phyloP scores from a whole-genome alignment of 75 land plant genomes.

The Pinus tabuliformis region DNA sequence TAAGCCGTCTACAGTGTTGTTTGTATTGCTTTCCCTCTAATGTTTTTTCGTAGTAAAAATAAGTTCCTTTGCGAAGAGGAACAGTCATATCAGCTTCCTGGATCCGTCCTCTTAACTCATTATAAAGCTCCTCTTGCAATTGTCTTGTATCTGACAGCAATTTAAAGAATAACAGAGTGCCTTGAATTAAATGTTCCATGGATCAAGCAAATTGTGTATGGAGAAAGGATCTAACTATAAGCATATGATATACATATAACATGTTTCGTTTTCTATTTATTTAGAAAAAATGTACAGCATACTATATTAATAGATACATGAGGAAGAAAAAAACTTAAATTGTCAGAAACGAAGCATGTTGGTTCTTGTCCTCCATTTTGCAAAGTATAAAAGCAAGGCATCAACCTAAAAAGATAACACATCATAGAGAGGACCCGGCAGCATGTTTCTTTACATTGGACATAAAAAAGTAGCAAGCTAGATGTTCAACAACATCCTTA shows the following conservation, averaged over 20 bases:
- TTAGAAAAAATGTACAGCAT: neutral
- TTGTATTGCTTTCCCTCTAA: conserved; percentile 88
- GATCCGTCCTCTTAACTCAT: conserved; percentile 79
- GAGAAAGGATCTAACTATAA: neutral
- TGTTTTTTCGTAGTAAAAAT: conserved; percentile 73
- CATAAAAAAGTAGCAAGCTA: too few relatives aligned
- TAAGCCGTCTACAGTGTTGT: conserved; percentile 72
- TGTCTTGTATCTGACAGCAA: conserved; percentile 50
- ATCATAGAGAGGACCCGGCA: too few relatives aligned
- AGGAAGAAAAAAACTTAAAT: too few relatives aligned
- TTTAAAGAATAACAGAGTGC: neutral
- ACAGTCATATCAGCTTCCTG: conserved; percentile 83
- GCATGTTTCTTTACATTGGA: too few relatives aligned
- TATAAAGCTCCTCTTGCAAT: conserved; percentile 63
- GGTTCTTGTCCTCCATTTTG: too few relatives aligned
- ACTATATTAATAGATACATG: too few relatives aligned
- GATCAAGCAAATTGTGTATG: neutral
- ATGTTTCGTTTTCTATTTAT: neutral
- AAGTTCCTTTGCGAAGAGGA: conserved; percentile 67
- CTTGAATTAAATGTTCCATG: neutral
- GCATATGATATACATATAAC: neutral
- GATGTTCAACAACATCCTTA: too few relatives aligned
- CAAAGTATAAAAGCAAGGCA: too few relatives aligned
- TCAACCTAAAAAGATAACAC: too few relatives aligned
- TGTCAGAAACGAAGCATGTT: too few relatives aligned